Evolutionary conservation across 2,329 filamentous ascomycete genomes (phyloP), one percentile per base, ranked within the genome.

Genomic region (Penicillium frequentans): DNA sequence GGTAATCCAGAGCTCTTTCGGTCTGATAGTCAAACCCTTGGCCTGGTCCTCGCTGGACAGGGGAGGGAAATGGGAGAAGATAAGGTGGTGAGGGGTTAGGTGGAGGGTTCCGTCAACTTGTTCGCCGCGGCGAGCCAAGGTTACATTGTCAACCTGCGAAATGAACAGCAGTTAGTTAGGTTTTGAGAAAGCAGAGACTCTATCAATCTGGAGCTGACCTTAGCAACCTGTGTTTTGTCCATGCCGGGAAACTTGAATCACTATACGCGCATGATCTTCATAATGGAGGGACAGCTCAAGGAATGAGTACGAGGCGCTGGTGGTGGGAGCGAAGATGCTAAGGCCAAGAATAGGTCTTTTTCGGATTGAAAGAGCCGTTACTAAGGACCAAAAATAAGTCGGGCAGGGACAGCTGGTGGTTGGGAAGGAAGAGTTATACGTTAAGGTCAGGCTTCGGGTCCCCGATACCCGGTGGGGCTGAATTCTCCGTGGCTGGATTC

Each of bases 1-100:
- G 16, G 95, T 93, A 54, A 98, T 91, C 90, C 93, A 99, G 70
- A 90, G 85, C 75, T 96, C 90, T 71, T 87, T 82, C 23, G 83
- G 79, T 62, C 78, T 79, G 55, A 73, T 71, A n/a, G 65, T 57
- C n/a, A 69, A 60, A 23, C 76, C 75, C 49, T 79, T 74, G 46
- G 75, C 70, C 58, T 74, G 68, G 47, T 73, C 71, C 59, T 71
- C 67, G 59, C 75, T 71, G 37, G 75, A 70, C 56, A 61, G 54
- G 64, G 75, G 73, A 52, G 82, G 82, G 13, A 77, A 73, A 72
- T 85, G 84, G 62, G 80, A 83, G 76, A 88, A 88, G 67, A 87
- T 85, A 52, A 88, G 77, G 69, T 88, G 85, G 74, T 87, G 84
- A 70, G 82, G 80, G 66, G 82, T 85, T 55, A 88, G 76, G 68